Base-by-base conservation (phyloP, 164 flowering plant genomes). In the Vitis labrusca region DNA sequence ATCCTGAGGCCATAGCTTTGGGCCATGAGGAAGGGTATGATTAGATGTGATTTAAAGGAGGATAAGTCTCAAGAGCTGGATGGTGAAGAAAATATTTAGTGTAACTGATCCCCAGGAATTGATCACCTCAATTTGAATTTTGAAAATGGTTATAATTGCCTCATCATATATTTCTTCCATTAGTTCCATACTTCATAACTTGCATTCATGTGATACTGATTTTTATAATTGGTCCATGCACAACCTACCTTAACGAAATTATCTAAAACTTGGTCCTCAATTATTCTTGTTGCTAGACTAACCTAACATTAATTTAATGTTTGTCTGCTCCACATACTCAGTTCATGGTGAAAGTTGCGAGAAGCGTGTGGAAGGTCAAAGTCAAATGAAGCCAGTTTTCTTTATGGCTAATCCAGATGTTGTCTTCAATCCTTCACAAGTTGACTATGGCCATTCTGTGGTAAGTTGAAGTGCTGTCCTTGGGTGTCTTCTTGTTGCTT, bases 361-460 rank as follows among this genome's bases (percentile, higher is more conserved):
- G 29, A 81, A 71, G 71, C 79, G 59, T 50, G 65, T 44, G 19
- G 83, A 80, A 55, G 73, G 75, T 65, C 81, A 77, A n/a, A 61
- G 75, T 65, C 81, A 77, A n/a, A 61, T 76, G 64, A 81, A 80
- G 74, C 81, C 87, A 47, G 72, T 80, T 64, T 59, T 78, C 59
- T 71, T 85, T 9, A 51, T 81, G 57, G 76, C 76, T 51, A 73
- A 76, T 79, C 80, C 82, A 15, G 85, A 86, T 37, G 58, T 72
- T 58, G 58, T 69, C 12, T 57, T 71, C 48, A 79, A 83, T 68
- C 69, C 63, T 51, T 52, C 84, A 52, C 87, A 80, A 61, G 62
- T 73, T 75, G 88, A 81, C 63, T 66, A 52, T 32, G 76, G 68
- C 72, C 84, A 70, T n/a, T 65, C 88, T 71, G 54, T 84, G 78